Conservation (phyloP, 2,329 filamentous ascomycete genomes). For the Sclerotinia subarctica region DNA sequence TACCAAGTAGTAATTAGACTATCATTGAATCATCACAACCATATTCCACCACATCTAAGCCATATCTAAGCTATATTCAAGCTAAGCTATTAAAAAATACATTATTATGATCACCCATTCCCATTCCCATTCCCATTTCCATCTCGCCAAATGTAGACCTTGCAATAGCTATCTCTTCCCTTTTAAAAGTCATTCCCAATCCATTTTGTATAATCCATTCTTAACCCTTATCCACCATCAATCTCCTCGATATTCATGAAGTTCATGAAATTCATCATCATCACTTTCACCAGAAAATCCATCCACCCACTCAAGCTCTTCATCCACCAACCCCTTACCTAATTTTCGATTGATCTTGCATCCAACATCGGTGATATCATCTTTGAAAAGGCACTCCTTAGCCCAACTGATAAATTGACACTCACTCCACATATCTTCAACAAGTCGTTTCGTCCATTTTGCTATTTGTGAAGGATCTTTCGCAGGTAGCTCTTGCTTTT, state of each 20-base stretch:
- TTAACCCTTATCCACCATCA: not conserved
- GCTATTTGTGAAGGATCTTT: slow-evolving; percentile 9
- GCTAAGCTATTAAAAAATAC: not conserved
- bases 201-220: not conserved
- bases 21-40: not conserved
- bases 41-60: not conserved
- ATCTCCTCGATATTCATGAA: not conserved
- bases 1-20: too few species aligned
- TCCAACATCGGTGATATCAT: slow-evolving; percentile 4
- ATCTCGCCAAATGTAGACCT: not conserved
- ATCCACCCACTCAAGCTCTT: not conserved
- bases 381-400: not conserved
- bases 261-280: not conserved
- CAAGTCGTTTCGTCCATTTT: slow-evolving; percentile 9
- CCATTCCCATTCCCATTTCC: not conserved
- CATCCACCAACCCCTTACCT: not conserved
- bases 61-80: not conserved
- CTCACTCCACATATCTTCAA: slow-evolving; percentile 16
- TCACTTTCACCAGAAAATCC: not conserved
- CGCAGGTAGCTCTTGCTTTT: not conserved
- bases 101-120: not conserved
- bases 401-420: not conserved
- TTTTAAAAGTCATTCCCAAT: not conserved
- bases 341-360: slow-evolving; percentile 13
- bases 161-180: not conserved